phyloP scores from a whole-genome alignment of 208 protist genomes.

The Histomonas meleagridis region DNA sequence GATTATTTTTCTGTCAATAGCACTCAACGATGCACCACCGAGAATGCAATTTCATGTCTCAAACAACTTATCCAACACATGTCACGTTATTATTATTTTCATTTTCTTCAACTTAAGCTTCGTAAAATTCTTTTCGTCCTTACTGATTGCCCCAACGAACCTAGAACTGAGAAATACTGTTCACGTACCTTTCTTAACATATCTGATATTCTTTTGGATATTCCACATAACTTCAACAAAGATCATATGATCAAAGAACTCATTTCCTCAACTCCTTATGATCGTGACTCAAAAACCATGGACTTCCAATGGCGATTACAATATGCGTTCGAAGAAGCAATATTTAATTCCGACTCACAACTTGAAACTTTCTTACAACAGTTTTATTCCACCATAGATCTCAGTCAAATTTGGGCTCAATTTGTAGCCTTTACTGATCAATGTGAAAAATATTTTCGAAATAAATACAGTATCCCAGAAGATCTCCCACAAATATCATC shows the following conservation, averaged over 20 bases:
- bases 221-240: too few relatives aligned
- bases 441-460: not conserved
- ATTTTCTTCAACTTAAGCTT: too few relatives aligned
- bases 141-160: too few relatives aligned
- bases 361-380: not conserved
- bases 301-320: not conserved
- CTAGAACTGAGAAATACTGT: too few relatives aligned
- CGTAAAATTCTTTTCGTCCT: too few relatives aligned
- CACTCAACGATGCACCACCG: too few relatives aligned
- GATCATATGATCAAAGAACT: not conserved
- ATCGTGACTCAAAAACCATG: not conserved
- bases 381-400: not conserved
- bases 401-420: not conserved
- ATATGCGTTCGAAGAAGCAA: not conserved
- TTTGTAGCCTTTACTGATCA: not conserved
- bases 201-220: too few relatives aligned
- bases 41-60: too few relatives aligned
- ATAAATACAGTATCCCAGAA: not conserved
- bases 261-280: not conserved
- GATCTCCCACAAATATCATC: not conserved
- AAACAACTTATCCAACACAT: too few relatives aligned
- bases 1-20: too few relatives aligned
- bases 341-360: not conserved
- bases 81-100: too few relatives aligned
- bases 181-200: too few relatives aligned